Evolutionary conservation across 2,329 filamentous ascomycete species (phyloP), one percentile per base, ranked within the genome.

Genomic region (Trichoderma sp.): DNA sequence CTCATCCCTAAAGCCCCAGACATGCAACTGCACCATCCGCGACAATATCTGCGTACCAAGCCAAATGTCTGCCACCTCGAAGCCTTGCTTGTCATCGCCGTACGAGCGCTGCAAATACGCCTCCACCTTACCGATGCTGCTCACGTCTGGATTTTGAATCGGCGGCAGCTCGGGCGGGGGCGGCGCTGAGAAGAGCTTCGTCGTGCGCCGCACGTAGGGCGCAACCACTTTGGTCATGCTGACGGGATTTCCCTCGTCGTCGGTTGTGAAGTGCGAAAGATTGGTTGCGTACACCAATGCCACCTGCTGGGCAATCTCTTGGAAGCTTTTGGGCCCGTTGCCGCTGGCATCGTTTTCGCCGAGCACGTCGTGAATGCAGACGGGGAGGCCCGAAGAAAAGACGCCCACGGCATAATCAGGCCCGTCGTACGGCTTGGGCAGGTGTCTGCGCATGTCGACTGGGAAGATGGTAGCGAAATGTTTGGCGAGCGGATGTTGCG

Each of bases 1-100:
- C 70, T 75, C 72, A 52, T 77, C 74, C 7, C 76, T 70, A 39
- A 80, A 80, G 0, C 76, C 78, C 76, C 76, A 80, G 24, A 78
- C 71, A 71, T 71, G 75, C 69, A 72, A 74, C 71, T 59, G 71
- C 67, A 72, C 28, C 68, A 78, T 75, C 26, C 77, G 72, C 0
- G 75, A 73, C 34, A 78, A 71, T 55, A 75, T 76, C 68, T 79
- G 76, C 24, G 79, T 74, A 1, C 78, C 77, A 14, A 77, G 59
- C 52, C 75, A 74, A 3, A 76, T 70, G 32, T 73, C 72, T 39
- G 61, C 70, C 56, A 79, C 75, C 30, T 74, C 60, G 46, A 77
- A 26, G 68, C 37, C 46, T 18, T 30, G 2, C 6, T 51, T 24
- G 10, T 74, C 49, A 64, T 69, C 61, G 70, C 69, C 14, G 59